Evolutionary conservation across 371 early-diverging fungal genomes (phyloP).

Genomic region (Modicella reniformis): DNA sequence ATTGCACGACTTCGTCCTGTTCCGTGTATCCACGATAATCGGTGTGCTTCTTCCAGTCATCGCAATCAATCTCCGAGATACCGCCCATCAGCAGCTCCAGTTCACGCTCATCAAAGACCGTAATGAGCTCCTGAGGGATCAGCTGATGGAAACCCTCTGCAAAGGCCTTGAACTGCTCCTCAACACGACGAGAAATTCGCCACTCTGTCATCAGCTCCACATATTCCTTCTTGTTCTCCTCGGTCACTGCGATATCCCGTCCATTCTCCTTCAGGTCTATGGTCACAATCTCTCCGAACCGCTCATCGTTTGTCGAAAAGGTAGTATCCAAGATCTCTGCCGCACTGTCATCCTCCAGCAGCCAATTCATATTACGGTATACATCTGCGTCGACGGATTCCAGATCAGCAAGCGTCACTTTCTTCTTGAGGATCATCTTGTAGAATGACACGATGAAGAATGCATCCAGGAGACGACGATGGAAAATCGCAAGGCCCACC

Average conservation of each 20-base stretch:
- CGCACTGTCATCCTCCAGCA: constrained; percentile 95
- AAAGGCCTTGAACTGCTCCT: constrained; percentile 94
- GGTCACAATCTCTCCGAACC: constrained; percentile 88
- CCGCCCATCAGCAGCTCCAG: constrained; percentile 98
- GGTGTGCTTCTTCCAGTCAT: constrained; percentile 99
- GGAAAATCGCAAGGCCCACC: constrained; percentile 98
- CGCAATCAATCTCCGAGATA: constrained; percentile 97
- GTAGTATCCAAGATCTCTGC: constrained; percentile 95
- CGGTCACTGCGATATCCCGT: constrained; percentile 91
- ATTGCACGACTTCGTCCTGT: constrained; percentile 91
- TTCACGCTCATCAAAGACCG: constrained; percentile 98
- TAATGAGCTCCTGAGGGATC: constrained; percentile 88
- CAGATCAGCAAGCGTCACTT: constrained; percentile 95
- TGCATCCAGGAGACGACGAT: constrained; percentile 92
- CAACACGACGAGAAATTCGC: constrained; percentile 86
- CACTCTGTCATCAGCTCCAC: constrained; percentile 92
- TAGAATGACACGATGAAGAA: constrained; percentile 98
- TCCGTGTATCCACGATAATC: constrained; percentile 92
- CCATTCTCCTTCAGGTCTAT: constrained; percentile 94
- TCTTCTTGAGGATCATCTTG: constrained; percentile 92
- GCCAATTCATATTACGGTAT: constrained; percentile 97
- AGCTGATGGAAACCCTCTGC: constrained; percentile 96
- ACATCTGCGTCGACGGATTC: constrained; percentile 97
- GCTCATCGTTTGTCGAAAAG: constrained; percentile 93
- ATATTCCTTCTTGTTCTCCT: constrained; percentile 97